These are phyloP conservation scores for Agaricus subrufescens DNA, from an alignment of 768 basidiomycete genomes.

Conservation along the genomic window DNA sequence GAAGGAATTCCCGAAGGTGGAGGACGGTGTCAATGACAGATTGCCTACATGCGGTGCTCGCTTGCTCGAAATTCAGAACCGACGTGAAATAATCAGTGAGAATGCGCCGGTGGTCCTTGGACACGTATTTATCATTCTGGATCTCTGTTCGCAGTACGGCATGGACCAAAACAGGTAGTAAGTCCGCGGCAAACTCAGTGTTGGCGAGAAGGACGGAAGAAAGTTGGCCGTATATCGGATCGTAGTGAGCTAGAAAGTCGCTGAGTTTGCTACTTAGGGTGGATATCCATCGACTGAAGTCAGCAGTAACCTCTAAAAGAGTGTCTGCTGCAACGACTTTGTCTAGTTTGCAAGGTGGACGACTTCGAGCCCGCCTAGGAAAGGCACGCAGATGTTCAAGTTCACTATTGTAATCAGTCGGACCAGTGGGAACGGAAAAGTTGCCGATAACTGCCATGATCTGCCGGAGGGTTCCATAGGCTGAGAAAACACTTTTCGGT, in stretches of 20 bases:
- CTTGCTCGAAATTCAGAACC: slow-evolving; percentile 37
- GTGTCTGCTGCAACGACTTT: slow-evolving; percentile 29
- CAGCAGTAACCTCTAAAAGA: slow-evolving; percentile 33
- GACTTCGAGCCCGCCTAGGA: slow-evolving; percentile 27
- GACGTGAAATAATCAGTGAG: slow-evolving; percentile 56
- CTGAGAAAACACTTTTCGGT: slow-evolving; percentile 44
- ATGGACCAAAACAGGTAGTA: slow-evolving; percentile 76
- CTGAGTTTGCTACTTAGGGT: slow-evolving; percentile 52
- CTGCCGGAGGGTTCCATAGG: slow-evolving; percentile 63
- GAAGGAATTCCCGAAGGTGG: slow-evolving; percentile 71
- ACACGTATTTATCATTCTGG: slow-evolving; percentile 14
- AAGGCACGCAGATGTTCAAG: slow-evolving; percentile 47
- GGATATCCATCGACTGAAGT: slow-evolving; percentile 64
- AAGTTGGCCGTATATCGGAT: slow-evolving; percentile 69
- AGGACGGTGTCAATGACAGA: slow-evolving; percentile 73
- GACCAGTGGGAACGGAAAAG: slow-evolving; percentile 23
- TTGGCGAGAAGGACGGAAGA: slow-evolving; percentile 51
- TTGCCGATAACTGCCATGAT: slow-evolving; percentile 37
- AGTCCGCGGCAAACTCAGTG: slow-evolving; percentile 53
- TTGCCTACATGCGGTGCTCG: slow-evolving; percentile 41
- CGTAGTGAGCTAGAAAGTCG: slow-evolving; percentile 48
- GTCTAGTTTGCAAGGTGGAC: slow-evolving; percentile 29
- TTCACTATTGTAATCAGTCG: slow-evolving; percentile 37
- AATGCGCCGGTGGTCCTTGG: slow-evolving; percentile 16
- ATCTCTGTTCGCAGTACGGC: slow-evolving; percentile 43